A percentile compares a stretch with the other conserved stretches of the same genome.
Conservation (phyloP, 75 land plant species). For the Cryptomeria japonica region DNA sequence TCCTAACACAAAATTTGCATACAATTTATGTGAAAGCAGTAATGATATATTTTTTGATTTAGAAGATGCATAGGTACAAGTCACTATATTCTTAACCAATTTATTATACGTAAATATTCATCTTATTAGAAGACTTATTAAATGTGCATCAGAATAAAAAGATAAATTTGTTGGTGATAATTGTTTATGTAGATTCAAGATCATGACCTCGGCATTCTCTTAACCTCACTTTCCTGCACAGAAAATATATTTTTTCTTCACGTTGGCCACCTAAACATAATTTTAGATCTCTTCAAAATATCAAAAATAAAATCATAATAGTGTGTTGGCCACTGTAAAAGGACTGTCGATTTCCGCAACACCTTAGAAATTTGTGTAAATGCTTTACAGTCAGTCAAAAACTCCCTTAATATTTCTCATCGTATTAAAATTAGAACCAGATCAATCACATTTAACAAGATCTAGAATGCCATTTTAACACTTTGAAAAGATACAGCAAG, state of each 20-base stretch:
- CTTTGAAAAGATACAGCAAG: no score
- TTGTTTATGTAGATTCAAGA: neutral
- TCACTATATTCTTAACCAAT: neutral
- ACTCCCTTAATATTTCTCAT: neutral
- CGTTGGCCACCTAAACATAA: neutral
- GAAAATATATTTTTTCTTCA: neutral
- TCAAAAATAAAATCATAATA: neutral
- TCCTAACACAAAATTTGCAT: neutral
- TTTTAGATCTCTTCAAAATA: neutral
- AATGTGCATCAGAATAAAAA: no score
- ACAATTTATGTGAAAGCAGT: neutral
- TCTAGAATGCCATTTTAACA: no score
- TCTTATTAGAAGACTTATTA: neutral
- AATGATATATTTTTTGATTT: no score
- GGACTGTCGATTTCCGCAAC: no score
- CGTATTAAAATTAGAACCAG: neutral
- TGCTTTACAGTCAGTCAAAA: neutral
- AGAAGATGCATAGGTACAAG: neutral
- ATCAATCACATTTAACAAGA: no score
- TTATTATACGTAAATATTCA: no score
- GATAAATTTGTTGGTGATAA: no score
- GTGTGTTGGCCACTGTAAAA: neutral
- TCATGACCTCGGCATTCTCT: slow-evolving; percentile 61
- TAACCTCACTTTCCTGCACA: slow-evolving; percentile 68
- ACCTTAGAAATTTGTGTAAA: no score